Percentiles rank a stretch among this genome's conserved stretches.
These are phyloP conservation scores for Aureobasidium pullulans DNA, from an alignment of 2,329 filamentous ascomycete species.

Conservation along the genomic window DNA sequence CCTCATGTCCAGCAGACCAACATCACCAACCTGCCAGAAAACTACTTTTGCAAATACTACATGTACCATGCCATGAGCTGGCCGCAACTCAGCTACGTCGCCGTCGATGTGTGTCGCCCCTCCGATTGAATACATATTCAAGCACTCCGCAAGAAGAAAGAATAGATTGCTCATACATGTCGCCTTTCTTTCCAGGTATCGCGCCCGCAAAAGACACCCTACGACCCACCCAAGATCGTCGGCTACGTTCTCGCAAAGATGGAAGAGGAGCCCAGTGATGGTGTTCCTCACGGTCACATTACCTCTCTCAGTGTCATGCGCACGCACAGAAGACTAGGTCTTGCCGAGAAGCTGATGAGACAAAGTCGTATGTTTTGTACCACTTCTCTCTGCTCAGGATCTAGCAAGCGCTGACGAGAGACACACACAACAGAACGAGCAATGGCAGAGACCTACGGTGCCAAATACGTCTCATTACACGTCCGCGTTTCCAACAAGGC, in stretches of 20 bases:
- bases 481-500: slow-evolving; percentile 91
- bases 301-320: slow-evolving; percentile 93
- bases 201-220: slow-evolving; percentile 65
- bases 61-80: slow-evolving; percentile 97
- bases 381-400: background rate
- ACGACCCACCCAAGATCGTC: slow-evolving; percentile 94
- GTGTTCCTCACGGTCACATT: slow-evolving; percentile 90
- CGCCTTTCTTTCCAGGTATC: slow-evolving; percentile 46
- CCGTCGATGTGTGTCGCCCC: slow-evolving; percentile 59
- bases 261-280: slow-evolving; percentile 93
- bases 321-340: slow-evolving; percentile 81
- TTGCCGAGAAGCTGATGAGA: slow-evolving; percentile 96
- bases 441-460: slow-evolving; percentile 92
- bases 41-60: slow-evolving; percentile 99
- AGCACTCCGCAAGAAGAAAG: background rate
- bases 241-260: slow-evolving; percentile 99
- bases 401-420: background rate
- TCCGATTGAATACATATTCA: background rate
- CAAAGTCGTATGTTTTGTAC: slow-evolving; percentile 67
- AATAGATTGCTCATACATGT: background rate
- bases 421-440: slow-evolving; percentile 59
- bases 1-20: slow-evolving; percentile 95
- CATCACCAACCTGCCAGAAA: slow-evolving; percentile 97
- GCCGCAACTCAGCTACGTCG: slow-evolving; percentile 95
- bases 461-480: slow-evolving; percentile 89